Conservation (phyloP, 257 asterid genomes). For the Jasminum sambac region DNA sequence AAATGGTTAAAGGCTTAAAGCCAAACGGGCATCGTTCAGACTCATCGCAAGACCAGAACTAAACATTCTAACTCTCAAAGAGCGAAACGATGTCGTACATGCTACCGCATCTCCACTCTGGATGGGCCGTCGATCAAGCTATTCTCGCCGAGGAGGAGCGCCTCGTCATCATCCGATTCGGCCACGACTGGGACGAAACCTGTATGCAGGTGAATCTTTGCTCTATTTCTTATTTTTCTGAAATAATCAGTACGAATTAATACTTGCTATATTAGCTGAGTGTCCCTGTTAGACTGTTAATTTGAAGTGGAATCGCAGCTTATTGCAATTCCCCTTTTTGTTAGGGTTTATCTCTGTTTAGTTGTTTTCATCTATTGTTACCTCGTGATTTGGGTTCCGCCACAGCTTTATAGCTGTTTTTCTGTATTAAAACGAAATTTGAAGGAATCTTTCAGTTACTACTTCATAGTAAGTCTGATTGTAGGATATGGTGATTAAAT, state of each 20-base stretch:
- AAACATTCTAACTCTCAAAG: background rate
- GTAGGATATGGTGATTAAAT: background rate
- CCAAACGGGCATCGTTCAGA: background rate
- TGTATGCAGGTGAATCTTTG: slow-evolving; percentile 77
- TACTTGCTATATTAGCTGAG: background rate
- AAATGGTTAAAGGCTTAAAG: background rate
- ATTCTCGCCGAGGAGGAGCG: slow-evolving; percentile 96
- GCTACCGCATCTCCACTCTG: slow-evolving; percentile 91
- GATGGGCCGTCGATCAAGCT: slow-evolving; percentile 97
- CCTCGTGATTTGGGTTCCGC: background rate
- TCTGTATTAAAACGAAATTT: too few species aligned
- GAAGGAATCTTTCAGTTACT: background rate
- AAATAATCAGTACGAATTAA: background rate
- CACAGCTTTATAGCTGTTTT: background rate
- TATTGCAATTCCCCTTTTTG: background rate
- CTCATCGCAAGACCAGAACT: background rate
- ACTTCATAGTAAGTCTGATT: background rate
- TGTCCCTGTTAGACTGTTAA: background rate
- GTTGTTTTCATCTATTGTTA: background rate
- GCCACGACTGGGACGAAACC: slow-evolving; percentile 95
- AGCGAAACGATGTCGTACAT: slow-evolving; percentile 65
- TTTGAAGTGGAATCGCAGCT: background rate
- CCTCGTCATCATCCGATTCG: slow-evolving; percentile 89
- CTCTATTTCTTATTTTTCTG: background rate
- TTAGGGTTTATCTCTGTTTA: background rate